Base-by-base conservation (phyloP, 352 stramenopile genomes). In the Pythium folliculosum region DNA sequence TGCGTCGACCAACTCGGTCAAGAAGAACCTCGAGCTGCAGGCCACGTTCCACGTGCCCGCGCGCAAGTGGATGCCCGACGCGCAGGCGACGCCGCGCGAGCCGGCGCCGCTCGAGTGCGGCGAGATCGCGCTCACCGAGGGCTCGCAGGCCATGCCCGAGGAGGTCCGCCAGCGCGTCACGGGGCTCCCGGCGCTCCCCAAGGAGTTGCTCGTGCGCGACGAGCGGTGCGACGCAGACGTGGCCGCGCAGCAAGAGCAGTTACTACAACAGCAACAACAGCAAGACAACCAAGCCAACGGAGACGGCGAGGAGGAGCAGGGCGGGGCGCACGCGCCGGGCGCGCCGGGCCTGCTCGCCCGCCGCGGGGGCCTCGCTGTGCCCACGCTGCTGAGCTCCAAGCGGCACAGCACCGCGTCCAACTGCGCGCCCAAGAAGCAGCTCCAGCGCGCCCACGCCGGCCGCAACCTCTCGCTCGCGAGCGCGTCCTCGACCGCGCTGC, bases 21-120 rank as follows among this genome's bases (percentile, higher is more conserved):
- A 90, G 70, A 89, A 89, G 69, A 89, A 86, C 23, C 58, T 91
- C 16, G 80, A 89, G 63, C 70, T 92, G 5, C 78, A 84, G 44
- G 70, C 78, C 17, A 90, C 77, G 19, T 91, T 90, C 67, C 80
- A 77, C 0, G 77, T 94, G 5, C 73, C 77, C 0, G 75, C 77
- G 40, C 63, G 76, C 38, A 94, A 94, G 62, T 94, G 82, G 79
- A 60, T 76, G 17, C 77, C 81, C 0, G 70, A 84, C 5, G 72
- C 66, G 1, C 60, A 79, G 16, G 72, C 74, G 19, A 72, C 62
- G 25, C 83, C 83, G 0, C 78, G 82, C 13, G 77, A 90, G 14
- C 82, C 82, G 12, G 75, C 85, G 27, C 70, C 75, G 8, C 63
- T 90, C 8, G 76, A 81, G 38, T 94, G 83, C 61, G 67, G 69